Evolutionary conservation across 1,284 basidiomycete species (phyloP), one percentile per base, ranked within the genome.

Genomic region (Ceratobasidium sp.): DNA sequence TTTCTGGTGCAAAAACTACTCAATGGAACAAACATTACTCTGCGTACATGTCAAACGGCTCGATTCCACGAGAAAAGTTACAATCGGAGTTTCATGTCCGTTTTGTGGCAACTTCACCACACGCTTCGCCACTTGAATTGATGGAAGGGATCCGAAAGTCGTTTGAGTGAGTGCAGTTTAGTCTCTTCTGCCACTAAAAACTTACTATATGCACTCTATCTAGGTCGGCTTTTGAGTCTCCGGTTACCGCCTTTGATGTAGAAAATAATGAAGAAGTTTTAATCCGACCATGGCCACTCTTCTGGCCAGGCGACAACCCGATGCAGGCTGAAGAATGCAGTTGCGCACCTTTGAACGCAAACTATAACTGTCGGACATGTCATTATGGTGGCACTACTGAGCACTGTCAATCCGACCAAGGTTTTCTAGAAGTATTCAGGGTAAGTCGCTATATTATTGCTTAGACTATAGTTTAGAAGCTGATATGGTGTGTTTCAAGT

Each of bases 211-310:
- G 16, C 16, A 35, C 28, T 38, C 5, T 18, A 41, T 18, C 11
- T 32, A 72, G 50, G 32, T 16, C 11, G 5, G 30, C 21, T 8
- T 69, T 30, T 28, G 6, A 30, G 1, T 66, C 74, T 13, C 74
- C 72, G 1, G 35, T 78, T 18, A 32, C 66, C 1, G 75, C 78
- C 0, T 81, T 77, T 76, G 79, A 81, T 38, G 76, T 66, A 18
- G 73, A 73, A 38, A 41, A 62, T 1, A 0, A 77, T 0, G 58
- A 78, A 54, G 73, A 80, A 18, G 74, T 81, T 32, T 64, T 81
- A 1, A 14, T 64, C 21, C 13, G 61, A 14, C 30, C 44, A 44
- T 64, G 28, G 28, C 43, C 41, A 3, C 61, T 64, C 9, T 64
- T 64, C 30, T 64, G 13, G 35, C 61, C 58, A 16, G 74, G 71